A percentile compares a stretch with the other conserved stretches of the same genome.
These are phyloP conservation scores for Neonectria coccinea DNA, from an alignment of 2,329 filamentous ascomycete genomes.

Conservation along the genomic window DNA sequence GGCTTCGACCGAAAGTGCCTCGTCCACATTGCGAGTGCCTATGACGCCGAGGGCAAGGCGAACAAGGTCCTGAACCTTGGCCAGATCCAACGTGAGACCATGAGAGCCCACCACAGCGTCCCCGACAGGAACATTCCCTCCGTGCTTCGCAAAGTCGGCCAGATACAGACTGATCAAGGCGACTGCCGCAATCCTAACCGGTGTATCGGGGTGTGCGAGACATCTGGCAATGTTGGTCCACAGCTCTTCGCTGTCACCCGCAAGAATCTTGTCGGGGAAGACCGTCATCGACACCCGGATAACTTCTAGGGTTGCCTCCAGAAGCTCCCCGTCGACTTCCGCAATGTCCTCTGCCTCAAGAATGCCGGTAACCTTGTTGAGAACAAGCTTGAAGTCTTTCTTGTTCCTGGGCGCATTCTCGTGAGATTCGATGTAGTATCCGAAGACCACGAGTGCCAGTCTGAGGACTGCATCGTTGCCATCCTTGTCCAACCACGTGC, in stretches of 20 bases:
- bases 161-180: conserved; percentile 82
- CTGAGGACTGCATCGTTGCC: conserved; percentile 77
- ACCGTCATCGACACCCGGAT: conserved; percentile 75
- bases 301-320: conserved; percentile 79
- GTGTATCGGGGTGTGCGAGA: conserved; percentile 77
- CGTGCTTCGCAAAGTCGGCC: conserved; percentile 78
- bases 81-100: conserved; percentile 74
- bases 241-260: conserved; percentile 68
- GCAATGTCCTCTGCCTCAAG: conserved; percentile 66
- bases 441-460: conserved; percentile 83
- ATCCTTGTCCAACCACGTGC: conserved; percentile 80
- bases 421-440: conserved; percentile 81
- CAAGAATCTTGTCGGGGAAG: conserved; percentile 73
- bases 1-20: conserved; percentile 81
- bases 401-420: conserved; percentile 69
- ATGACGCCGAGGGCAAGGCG: conserved; percentile 65
- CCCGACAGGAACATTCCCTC: conserved; percentile 58
- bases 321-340: conserved; percentile 74
- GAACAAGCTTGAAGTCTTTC: conserved; percentile 75
- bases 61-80: conserved; percentile 72
- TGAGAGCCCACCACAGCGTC: conserved; percentile 76
- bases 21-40: conserved; percentile 72
- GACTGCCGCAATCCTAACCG: conserved; percentile 82
- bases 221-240: conserved; percentile 78
- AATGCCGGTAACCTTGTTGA: conserved; percentile 64